Conservation (phyloP, 768 basidiomycete genomes). For the Bullera alba region DNA sequence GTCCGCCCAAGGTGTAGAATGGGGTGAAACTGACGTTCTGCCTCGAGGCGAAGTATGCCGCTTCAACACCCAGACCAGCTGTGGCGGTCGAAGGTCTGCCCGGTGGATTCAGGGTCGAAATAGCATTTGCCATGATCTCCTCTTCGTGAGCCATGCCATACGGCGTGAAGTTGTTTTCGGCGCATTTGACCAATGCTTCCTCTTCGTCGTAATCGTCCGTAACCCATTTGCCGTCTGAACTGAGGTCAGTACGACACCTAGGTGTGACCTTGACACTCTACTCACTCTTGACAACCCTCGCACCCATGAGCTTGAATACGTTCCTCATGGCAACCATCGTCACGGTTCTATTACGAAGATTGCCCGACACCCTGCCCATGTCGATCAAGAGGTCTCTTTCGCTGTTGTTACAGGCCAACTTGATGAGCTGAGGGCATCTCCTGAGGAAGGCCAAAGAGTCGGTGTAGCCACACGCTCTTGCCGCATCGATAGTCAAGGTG, state of each 20-base stretch:
- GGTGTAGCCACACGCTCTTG: conserved; percentile 87
- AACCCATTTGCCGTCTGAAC: conserved; percentile 79
- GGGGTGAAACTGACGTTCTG: no score
- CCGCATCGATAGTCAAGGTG: conserved; percentile 96
- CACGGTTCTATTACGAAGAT: conserved; percentile 82
- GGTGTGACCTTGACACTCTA: conserved; percentile 5
- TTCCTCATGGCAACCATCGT: conserved; percentile 89
- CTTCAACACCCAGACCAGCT: conserved; percentile 12
- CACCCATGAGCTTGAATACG: conserved; percentile 87
- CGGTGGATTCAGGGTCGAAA: conserved; percentile 50
- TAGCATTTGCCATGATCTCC: conserved; percentile 59
- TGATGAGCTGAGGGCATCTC: conserved; percentile 79
- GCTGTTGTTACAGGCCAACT: conserved; percentile 76
- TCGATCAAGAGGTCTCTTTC: conserved; percentile 92
- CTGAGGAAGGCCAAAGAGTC: conserved; percentile 99
- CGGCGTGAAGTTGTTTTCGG: conserved; percentile 71
- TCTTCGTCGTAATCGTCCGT: conserved; percentile 95
- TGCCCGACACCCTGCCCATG: conserved; percentile 77
- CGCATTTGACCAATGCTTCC: conserved; percentile 66
- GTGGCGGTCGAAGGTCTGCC: conserved; percentile 47
- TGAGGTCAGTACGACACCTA: neutral
- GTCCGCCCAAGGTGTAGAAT: conserved; percentile 82
- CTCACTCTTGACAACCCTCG: conserved; percentile 79
- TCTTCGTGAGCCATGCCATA: conserved; percentile 56
- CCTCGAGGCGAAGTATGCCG: conserved; percentile 2